Evolutionary conservation across 345 rosid species (phyloP).

Genomic region (Lepidium didymum): DNA sequence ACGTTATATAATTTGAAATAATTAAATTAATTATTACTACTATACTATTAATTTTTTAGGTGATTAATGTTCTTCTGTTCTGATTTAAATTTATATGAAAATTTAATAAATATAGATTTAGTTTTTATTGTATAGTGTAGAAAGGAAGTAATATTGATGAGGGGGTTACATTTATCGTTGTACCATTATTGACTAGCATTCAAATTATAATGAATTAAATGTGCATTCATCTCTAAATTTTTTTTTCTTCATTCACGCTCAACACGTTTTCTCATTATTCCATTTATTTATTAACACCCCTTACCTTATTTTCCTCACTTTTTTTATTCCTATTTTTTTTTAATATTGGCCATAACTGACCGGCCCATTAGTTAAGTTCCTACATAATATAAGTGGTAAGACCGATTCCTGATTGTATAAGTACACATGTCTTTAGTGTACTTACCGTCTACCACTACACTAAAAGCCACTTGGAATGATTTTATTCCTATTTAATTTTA

Average conservation of each 20-base stretch:
- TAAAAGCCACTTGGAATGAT: no score
- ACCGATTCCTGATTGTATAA: no score
- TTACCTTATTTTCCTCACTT: constrained; percentile 14
- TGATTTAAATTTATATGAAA: not conserved
- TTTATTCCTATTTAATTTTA: not conserved
- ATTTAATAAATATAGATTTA: not conserved
- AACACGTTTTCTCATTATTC: constrained; percentile 28
- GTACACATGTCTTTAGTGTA: no score
- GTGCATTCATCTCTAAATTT: constrained; percentile 12
- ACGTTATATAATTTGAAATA: constrained; percentile 19
- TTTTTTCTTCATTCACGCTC: constrained; percentile 11
- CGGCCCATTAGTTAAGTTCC: no score
- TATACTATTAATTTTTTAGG: not conserved
- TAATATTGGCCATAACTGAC: no score
- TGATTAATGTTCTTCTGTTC: not conserved
- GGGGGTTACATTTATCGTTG: constrained; percentile 34
- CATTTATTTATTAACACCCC: not conserved
- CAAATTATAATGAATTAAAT: constrained; percentile 14
- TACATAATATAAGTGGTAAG: no score
- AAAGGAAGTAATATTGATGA: constrained; percentile 20
- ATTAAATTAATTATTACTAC: not conserved
- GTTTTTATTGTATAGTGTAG: constrained; percentile 1
- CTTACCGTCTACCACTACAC: no score
- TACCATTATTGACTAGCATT: constrained; percentile 31
- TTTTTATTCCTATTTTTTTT: no score